Percentiles rank a stretch among this genome's conserved stretches.
Evolutionary conservation across 345 rosid genomes (phyloP).

Genomic region (Barbarea vulgaris): DNA sequence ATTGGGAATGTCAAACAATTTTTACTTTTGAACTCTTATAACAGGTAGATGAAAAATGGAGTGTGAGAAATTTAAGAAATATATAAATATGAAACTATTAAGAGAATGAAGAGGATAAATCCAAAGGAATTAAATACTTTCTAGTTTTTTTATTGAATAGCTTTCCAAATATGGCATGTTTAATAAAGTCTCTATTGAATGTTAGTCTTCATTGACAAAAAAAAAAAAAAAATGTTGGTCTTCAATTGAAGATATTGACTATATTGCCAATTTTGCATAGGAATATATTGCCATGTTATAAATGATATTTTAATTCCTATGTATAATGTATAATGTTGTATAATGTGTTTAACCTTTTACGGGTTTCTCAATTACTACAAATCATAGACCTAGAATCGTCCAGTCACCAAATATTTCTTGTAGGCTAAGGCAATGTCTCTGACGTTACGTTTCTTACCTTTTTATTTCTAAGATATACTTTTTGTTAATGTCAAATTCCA

Average conservation of each 20-base stretch:
- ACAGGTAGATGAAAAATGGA: background rate
- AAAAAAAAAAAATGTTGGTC: too few relatives aligned
- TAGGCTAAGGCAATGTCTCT: constrained; percentile 37
- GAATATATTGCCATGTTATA: too few relatives aligned
- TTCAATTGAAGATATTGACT: too few relatives aligned
- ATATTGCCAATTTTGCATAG: too few relatives aligned
- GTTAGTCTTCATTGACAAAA: too few relatives aligned
- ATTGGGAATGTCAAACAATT: background rate
- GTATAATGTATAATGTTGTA: background rate
- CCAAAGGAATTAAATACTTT: background rate
- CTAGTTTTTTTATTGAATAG: background rate
- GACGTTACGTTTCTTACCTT: constrained; percentile 23
- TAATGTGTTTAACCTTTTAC: background rate
- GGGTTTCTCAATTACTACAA: background rate
- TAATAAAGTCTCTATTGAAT: background rate
- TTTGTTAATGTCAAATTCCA: constrained; percentile 5
- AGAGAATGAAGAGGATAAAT: background rate
- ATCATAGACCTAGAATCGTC: constrained; percentile 11
- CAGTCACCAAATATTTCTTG: constrained; percentile 33
- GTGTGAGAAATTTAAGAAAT: background rate
- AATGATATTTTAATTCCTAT: background rate
- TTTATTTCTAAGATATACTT: background rate
- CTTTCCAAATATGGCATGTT: background rate
- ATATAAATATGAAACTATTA: background rate
- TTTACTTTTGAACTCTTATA: too few relatives aligned